These are phyloP conservation scores for Silene conica DNA, from an alignment of 148 eudicot species.

Conservation along the genomic window DNA sequence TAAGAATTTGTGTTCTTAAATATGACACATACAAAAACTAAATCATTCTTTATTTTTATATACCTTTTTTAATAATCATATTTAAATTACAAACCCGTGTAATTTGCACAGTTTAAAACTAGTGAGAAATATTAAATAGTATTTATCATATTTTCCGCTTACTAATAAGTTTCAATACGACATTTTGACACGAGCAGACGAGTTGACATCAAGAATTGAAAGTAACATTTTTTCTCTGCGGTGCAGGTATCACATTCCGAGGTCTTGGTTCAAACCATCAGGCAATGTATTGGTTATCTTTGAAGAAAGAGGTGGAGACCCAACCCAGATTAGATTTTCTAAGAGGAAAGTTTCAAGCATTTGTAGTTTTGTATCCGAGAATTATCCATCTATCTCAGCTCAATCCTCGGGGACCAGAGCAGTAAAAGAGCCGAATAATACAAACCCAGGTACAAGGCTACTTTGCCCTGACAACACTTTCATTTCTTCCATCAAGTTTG, in stretches of 20 bases:
- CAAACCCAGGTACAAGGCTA: slow-evolving; percentile 36
- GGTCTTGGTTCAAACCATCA: slow-evolving; percentile 96
- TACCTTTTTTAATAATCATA: no score
- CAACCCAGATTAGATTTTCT: slow-evolving; percentile 71
- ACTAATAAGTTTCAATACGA: no score
- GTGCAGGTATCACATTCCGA: slow-evolving; percentile 88
- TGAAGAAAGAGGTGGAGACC: slow-evolving; percentile 95
- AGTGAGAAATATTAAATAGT: no score
- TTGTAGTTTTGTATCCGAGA: slow-evolving; percentile 59
- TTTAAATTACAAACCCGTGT: no score
- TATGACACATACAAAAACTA: no score
- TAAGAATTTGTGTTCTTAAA: no score
- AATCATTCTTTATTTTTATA: no score
- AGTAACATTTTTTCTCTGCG: neutral
- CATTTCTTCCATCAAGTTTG: slow-evolving; percentile 62
- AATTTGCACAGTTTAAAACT: no score
- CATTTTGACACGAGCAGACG: no score
- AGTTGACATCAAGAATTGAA: neutral
- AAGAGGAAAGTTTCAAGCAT: slow-evolving; percentile 49
- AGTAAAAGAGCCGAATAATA: slow-evolving; percentile 17
- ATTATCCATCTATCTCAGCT: slow-evolving; percentile 48
- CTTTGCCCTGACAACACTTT: slow-evolving; percentile 48
- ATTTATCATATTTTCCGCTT: no score
- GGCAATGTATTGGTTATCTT: slow-evolving; percentile 77
- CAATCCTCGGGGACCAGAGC: slow-evolving; percentile 27